Conservation (phyloP, 345 rosid genomes). For the Acer campestre region DNA sequence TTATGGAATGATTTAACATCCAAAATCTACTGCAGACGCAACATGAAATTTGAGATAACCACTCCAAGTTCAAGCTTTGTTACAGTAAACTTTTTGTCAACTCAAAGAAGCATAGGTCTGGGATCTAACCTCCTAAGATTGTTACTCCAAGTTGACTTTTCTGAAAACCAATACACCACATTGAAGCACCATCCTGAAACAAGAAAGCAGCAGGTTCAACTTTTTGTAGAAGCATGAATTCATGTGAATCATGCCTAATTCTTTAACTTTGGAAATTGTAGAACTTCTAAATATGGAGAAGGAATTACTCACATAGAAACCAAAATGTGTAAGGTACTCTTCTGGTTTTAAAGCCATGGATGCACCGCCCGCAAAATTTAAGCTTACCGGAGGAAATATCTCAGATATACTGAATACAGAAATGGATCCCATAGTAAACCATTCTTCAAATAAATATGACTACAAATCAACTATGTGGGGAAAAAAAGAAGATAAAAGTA, state of each 20-base stretch:
- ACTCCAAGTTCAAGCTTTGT: neutral
- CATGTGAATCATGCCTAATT: slow-evolving; percentile 4
- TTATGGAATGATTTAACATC: neutral
- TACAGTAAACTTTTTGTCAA: neutral
- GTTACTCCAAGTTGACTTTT: slow-evolving; percentile 58
- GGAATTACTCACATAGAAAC: slow-evolving; percentile 61
- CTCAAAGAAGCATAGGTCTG: slow-evolving; percentile 10
- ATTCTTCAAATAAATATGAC: neutral
- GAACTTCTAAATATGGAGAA: slow-evolving; percentile 2
- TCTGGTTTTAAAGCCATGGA: slow-evolving; percentile 81
- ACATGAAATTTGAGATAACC: neutral
- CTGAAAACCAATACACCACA: slow-evolving; percentile 94
- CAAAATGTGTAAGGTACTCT: slow-evolving; percentile 77
- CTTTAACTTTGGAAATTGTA: slow-evolving; percentile 13
- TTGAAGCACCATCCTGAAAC: slow-evolving; percentile 67
- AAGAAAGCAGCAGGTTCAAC: slow-evolving; percentile 10
- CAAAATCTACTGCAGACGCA: neutral
- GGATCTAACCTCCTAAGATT: slow-evolving; percentile 83
- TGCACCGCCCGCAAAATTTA: slow-evolving; percentile 88
- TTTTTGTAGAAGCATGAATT: slow-evolving; percentile 6
- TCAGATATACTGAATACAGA: slow-evolving; percentile 52
- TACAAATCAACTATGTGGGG: neutral
- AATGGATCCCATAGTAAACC: neutral
- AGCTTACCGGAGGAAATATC: slow-evolving; percentile 75
- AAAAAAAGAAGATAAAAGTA: slow-evolving; percentile 18